Conservation (phyloP, 768 basidiomycete species). For the Trametopsis cervina region DNA sequence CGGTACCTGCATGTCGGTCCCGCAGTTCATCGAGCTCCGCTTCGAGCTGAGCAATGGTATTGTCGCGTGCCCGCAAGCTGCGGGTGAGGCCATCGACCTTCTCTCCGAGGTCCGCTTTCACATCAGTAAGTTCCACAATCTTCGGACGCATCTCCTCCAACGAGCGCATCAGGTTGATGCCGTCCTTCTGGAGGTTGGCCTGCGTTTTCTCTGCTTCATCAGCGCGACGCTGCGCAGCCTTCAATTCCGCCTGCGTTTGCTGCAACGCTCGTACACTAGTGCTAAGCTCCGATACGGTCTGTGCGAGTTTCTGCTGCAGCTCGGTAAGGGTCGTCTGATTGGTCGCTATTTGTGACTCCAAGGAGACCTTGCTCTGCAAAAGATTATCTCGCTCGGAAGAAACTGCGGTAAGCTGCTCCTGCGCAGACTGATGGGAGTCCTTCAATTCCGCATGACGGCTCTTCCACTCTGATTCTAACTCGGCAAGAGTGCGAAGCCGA, state of each 20-base stretch:
- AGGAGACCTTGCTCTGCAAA: conserved; percentile 38
- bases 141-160: conserved; percentile 83
- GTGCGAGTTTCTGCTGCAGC: conserved; percentile 52
- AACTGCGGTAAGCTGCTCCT: conserved; percentile 37
- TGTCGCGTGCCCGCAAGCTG: conserved; percentile 47
- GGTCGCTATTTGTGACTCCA: conserved; percentile 41
- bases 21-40: conserved; percentile 46
- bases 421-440: conserved; percentile 31
- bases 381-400: conserved; percentile 43
- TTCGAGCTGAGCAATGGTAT: conserved; percentile 56
- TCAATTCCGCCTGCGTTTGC: conserved; percentile 58
- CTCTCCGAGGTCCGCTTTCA: conserved; percentile 63
- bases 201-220: conserved; percentile 70
- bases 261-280: conserved; percentile 51
- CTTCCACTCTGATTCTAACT: conserved; percentile 42
- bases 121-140: conserved; percentile 72
- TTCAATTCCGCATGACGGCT: conserved; percentile 41
- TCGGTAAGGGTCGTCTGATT: conserved; percentile 41
- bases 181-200: conserved; percentile 69
- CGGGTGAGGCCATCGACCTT: conserved; percentile 51
- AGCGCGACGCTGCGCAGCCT: conserved; percentile 54
- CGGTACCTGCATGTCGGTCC: conserved; percentile 40
- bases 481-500: conserved; percentile 34
- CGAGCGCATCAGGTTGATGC: conserved; percentile 70
- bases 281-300: conserved; percentile 47